phyloP scores from a whole-genome alignment of 768 basidiomycete species.

The Serendipita sp. region DNA sequence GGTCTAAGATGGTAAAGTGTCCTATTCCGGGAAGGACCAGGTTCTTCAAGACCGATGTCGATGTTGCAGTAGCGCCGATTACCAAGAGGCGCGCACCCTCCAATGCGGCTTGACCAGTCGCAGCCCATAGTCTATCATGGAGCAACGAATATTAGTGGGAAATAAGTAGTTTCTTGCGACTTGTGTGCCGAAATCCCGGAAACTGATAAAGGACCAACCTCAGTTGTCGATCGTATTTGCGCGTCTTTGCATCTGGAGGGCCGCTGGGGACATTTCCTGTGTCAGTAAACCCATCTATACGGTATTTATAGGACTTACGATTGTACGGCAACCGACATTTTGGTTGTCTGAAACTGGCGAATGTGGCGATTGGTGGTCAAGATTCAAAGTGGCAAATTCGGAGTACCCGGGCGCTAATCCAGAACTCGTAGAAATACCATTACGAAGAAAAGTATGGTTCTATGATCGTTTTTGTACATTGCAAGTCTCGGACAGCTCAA shows the following conservation, averaged over 20 bases:
- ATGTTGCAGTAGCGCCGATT: conserved; percentile 64
- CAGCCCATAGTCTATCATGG: conserved; percentile 70
- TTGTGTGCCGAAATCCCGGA: background rate
- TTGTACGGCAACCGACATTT: background rate
- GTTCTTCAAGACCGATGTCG: conserved; percentile 86
- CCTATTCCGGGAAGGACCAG: conserved; percentile 92
- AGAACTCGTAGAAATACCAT: no score
- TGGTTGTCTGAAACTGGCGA: no score
- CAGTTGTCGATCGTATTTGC: conserved; percentile 89
- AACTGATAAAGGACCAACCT: conserved; percentile 34
- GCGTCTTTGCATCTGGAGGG: conserved; percentile 71
- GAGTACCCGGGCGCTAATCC: no score
- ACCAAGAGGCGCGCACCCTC: conserved; percentile 73
- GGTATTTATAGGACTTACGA: background rate
- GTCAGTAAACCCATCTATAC: background rate
- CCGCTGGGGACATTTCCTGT: conserved; percentile 21
- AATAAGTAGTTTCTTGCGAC: background rate
- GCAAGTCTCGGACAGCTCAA: no score
- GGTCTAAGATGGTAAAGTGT: conserved; percentile 84
- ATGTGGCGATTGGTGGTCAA: no score
- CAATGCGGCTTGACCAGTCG: conserved; percentile 76
- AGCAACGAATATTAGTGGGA: background rate
- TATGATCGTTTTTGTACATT: no score
- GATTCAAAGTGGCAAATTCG: no score
- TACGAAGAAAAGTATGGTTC: no score